phyloP scores from a whole-genome alignment of 2,329 filamentous ascomycete species.

The Triangularia setosa region DNA sequence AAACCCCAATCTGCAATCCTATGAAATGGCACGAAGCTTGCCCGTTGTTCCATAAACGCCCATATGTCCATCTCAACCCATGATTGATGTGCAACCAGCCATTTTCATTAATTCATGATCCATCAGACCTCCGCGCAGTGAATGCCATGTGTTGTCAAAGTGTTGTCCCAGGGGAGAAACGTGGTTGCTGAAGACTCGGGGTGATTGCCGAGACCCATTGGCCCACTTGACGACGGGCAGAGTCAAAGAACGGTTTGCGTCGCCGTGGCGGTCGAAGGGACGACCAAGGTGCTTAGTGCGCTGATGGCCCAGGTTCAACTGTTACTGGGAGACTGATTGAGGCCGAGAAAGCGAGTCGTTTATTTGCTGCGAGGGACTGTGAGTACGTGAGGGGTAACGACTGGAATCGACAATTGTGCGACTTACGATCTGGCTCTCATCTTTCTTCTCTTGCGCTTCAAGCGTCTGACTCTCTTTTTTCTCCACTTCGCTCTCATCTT shows the following conservation, averaged over 20 bases:
- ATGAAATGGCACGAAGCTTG: conserved; percentile 16
- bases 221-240: conserved; percentile 14
- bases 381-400: conserved; percentile 25
- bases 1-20: conserved; percentile 20
- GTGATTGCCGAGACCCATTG: conserved; percentile 15
- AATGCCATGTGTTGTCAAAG: conserved; percentile 17
- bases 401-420: conserved; percentile 22
- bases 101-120: conserved; percentile 21
- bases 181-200: conserved; percentile 15
- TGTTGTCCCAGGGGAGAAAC: conserved; percentile 6
- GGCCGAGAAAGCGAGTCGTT: conserved; percentile 57
- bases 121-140: conserved; percentile 19
- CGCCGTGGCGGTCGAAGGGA: conserved; percentile 14
- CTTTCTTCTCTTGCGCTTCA: conserved; percentile 99
- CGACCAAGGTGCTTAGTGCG: conserved; percentile 26
- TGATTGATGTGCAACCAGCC: conserved; percentile 27
- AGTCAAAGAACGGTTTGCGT: conserved; percentile 17
- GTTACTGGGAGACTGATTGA: conserved; percentile 40
- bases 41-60: conserved; percentile 19
- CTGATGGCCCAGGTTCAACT: conserved; percentile 14
- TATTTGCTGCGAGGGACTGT: conserved; percentile 55
- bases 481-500: conserved; percentile 97
- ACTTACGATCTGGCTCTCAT: conserved; percentile 94
- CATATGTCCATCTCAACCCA: conserved; percentile 21
- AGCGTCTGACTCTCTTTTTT: conserved; percentile 99